These are phyloP conservation scores for Fusarium beomiforme DNA, from an alignment of 2,329 filamentous ascomycete species.

Conservation along the genomic window DNA sequence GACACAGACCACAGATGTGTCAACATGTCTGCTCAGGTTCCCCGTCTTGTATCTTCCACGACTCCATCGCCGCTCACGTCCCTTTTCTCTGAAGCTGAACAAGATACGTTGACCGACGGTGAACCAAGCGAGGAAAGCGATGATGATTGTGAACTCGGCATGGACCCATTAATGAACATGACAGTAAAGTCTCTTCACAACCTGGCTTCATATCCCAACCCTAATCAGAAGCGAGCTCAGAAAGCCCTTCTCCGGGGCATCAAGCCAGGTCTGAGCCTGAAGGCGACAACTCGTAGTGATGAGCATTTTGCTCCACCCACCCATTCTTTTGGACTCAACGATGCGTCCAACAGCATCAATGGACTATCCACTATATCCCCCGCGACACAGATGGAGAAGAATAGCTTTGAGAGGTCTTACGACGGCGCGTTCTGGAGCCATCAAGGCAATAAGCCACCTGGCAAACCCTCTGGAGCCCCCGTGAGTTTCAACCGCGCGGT, in stretches of 20 bases:
- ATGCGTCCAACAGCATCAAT: slow-evolving; percentile 11
- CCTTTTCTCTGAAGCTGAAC: slow-evolving; percentile 26
- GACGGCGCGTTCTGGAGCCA: slow-evolving; percentile 19
- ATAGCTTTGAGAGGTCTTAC: slow-evolving; percentile 5
- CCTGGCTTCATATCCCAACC: slow-evolving; percentile 66
- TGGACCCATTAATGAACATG: slow-evolving; percentile 50
- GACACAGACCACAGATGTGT: slow-evolving; percentile 40
- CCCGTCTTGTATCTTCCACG: slow-evolving; percentile 44
- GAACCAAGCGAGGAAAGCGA: slow-evolving; percentile 45
- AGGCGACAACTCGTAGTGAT: slow-evolving; percentile 17
- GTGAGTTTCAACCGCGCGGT: slow-evolving; percentile 21
- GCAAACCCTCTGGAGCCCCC: slow-evolving; percentile 10
- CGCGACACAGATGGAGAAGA: slow-evolving; percentile 17
- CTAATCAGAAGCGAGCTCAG: slow-evolving; percentile 62
- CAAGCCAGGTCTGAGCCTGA: slow-evolving; percentile 36
- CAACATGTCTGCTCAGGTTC: slow-evolving; percentile 42
- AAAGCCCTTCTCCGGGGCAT: slow-evolving; percentile 53
- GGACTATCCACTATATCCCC: slow-evolving; percentile 5
- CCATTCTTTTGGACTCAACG: slow-evolving; percentile 5
- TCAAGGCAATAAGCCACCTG: neutral
- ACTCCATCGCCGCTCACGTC: slow-evolving; percentile 34
- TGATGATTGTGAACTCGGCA: slow-evolving; percentile 42
- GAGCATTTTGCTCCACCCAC: slow-evolving; percentile 13
- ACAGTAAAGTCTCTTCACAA: slow-evolving; percentile 62
- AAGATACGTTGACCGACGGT: slow-evolving; percentile 30